Evolutionary conservation across 345 rosid genomes (phyloP).

Genomic region (Sisymbrium altissimum): DNA sequence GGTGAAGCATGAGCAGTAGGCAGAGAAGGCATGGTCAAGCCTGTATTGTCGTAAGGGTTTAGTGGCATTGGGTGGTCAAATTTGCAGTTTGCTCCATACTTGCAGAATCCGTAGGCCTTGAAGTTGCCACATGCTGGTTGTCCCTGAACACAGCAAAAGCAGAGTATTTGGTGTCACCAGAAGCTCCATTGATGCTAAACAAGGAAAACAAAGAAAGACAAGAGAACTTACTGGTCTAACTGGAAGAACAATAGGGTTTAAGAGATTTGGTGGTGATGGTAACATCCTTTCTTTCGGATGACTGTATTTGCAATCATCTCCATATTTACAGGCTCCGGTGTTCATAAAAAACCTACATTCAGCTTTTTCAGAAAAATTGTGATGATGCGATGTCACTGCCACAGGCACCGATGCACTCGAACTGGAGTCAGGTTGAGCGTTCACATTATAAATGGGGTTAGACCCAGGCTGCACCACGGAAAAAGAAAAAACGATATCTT

Average conservation of each 20-base stretch:
- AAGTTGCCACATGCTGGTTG: slow-evolving; percentile 65
- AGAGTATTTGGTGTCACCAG: slow-evolving; percentile 5
- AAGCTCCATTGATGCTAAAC: not conserved
- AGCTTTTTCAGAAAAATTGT: slow-evolving; percentile 58
- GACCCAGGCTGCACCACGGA: slow-evolving; percentile 44
- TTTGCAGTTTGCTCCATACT: slow-evolving; percentile 68
- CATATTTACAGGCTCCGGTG: slow-evolving; percentile 74
- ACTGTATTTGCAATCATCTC: slow-evolving; percentile 78
- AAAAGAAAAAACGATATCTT: not conserved
- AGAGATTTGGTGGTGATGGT: slow-evolving; percentile 36
- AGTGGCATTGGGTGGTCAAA: slow-evolving; percentile 62
- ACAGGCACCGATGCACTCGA: slow-evolving; percentile 44
- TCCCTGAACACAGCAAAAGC: slow-evolving; percentile 47
- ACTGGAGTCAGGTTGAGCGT: slow-evolving; percentile 49
- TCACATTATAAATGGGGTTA: slow-evolving; percentile 40
- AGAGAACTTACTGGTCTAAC: slow-evolving; percentile 59
- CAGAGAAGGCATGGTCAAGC: slow-evolving; percentile 41
- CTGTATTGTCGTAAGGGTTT: slow-evolving; percentile 40
- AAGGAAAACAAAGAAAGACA: not conserved
- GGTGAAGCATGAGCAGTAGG: slow-evolving; percentile 40
- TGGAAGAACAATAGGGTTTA: slow-evolving; percentile 53
- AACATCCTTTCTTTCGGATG: slow-evolving; percentile 70
- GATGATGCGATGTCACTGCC: slow-evolving; percentile 34
- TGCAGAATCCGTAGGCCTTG: slow-evolving; percentile 60
- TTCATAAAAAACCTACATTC: slow-evolving; percentile 75